Percentiles rank a stretch among this genome's conserved stretches.
Conservation (phyloP, 768 basidiomycete species). For the Tylopilus vinaceipallidus region DNA sequence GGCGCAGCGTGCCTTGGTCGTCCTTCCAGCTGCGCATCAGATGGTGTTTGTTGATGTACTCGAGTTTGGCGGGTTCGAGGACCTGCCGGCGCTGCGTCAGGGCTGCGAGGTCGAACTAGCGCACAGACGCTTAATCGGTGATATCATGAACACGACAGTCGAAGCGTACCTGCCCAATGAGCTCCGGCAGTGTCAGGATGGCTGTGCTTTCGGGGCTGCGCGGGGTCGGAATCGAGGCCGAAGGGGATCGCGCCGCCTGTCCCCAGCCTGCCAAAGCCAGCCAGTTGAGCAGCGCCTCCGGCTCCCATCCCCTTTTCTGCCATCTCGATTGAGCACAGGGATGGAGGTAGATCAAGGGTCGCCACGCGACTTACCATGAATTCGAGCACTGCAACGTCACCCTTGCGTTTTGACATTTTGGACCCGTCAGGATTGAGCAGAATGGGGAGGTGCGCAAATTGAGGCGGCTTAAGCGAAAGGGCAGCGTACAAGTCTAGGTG, state of each 20-base stretch:
- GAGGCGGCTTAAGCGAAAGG: slow-evolving; percentile 66
- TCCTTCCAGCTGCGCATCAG: slow-evolving; percentile 55
- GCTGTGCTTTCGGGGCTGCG: slow-evolving; percentile 64
- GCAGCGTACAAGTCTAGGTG: slow-evolving; percentile 88
- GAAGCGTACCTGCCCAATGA: slow-evolving; percentile 57
- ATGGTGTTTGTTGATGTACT: slow-evolving; percentile 87
- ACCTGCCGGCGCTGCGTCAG: slow-evolving; percentile 84
- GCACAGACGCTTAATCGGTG: not conserved
- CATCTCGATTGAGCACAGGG: not conserved
- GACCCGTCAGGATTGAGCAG: slow-evolving; percentile 86
- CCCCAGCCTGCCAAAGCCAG: slow-evolving; percentile 95
- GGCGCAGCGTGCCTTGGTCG: slow-evolving; percentile 46
- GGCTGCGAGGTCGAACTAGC: slow-evolving; percentile 70
- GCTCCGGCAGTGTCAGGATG: slow-evolving; percentile 57
- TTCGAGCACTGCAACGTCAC: slow-evolving; percentile 82
- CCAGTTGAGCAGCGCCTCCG: slow-evolving; percentile 87
- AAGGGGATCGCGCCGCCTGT: slow-evolving; percentile 39
- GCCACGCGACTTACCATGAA: slow-evolving; percentile 61
- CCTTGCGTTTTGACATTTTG: slow-evolving; percentile 94
- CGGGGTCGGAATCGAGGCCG: slow-evolving; percentile 21
- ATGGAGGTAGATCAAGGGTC: not conserved
- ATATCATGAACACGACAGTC: not conserved
- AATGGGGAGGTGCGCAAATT: slow-evolving; percentile 90
- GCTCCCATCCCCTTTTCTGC: slow-evolving; percentile 87
- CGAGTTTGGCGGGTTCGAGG: slow-evolving; percentile 76